Evolutionary conservation across 495 filamentous ascomycete species (phyloP).

Genomic region (Terfezia claveryi): DNA sequence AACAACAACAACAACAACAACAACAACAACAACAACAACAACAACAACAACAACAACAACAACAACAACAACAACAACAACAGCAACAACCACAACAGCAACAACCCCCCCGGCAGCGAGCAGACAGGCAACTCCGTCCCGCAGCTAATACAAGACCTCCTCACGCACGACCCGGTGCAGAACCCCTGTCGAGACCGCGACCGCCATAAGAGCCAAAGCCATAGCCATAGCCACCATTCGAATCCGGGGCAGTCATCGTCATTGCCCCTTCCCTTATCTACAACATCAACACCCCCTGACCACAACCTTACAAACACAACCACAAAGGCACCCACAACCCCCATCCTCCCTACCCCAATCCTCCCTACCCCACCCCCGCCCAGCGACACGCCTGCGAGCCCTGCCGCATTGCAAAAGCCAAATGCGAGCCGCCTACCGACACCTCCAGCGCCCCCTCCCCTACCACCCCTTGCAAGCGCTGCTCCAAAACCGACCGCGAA

Average conservation of each 20-base stretch:
- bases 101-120: not conserved
- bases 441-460: constrained; percentile 25
- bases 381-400: constrained; percentile 80
- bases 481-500: constrained; percentile 54
- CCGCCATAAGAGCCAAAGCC: not conserved
- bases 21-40: not conserved
- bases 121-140: not conserved
- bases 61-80: not conserved
- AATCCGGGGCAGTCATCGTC: not conserved
- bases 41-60: not conserved
- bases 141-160: not conserved
- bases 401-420: constrained; percentile 74
- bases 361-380: not conserved
- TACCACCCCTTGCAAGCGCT: constrained; percentile 56
- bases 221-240: not conserved
- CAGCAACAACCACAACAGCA: not conserved
- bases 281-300: too few species aligned
- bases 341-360: not conserved
- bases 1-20: not conserved
- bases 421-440: constrained; percentile 47
- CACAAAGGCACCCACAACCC: too few species aligned
- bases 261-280: too few species aligned
- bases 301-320: too few species aligned
- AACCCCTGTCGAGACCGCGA: not conserved
- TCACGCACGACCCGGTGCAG: not conserved